Percentiles rank a stretch among this genome's conserved stretches.
These are phyloP conservation scores for Verticillium klebahnii DNA, from an alignment of 2,329 filamentous ascomycete species.

Conservation along the genomic window DNA sequence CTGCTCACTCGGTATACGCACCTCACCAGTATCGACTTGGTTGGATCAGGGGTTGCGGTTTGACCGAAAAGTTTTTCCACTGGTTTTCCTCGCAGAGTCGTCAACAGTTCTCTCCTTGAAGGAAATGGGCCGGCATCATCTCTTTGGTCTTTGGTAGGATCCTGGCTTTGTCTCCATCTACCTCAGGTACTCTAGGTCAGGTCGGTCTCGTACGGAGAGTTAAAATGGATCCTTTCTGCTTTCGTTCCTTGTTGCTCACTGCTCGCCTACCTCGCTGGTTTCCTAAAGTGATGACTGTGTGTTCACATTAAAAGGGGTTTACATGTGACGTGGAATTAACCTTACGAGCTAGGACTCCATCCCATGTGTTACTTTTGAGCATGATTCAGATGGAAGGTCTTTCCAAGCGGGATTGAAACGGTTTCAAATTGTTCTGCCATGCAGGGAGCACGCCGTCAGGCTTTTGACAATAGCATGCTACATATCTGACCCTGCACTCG, in stretches of 20 bases:
- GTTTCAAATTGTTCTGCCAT: too few relatives aligned
- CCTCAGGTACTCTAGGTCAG: slow-evolving; percentile 4
- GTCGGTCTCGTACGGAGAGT: slow-evolving; percentile 4
- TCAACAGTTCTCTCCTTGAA: slow-evolving; percentile 1
- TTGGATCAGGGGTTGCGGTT: slow-evolving; percentile 2
- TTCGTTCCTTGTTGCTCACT: not conserved
- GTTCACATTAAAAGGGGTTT: not conserved
- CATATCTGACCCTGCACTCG: too few relatives aligned
- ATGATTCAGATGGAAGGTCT: too few relatives aligned
- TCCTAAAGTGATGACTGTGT: not conserved
- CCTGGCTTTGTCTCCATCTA: slow-evolving; percentile 3
- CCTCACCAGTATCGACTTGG: not conserved
- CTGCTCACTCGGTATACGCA: not conserved
- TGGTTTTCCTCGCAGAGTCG: slow-evolving; percentile 4
- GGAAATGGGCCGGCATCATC: slow-evolving; percentile 4
- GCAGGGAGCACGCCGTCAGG: too few relatives aligned
- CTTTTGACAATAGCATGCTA: too few relatives aligned
- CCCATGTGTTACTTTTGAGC: not conserved
- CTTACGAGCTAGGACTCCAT: not conserved
- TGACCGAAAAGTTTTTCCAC: slow-evolving; percentile 1
- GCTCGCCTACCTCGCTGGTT: not conserved
- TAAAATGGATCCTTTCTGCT: slow-evolving; percentile 4
- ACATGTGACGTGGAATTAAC: too few relatives aligned
- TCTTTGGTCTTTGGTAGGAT: slow-evolving; percentile 1
- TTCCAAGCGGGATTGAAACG: too few relatives aligned